Evolutionary conservation across 228 moss, liverwort and hornwort species (phyloP).

Genomic region (Sphagnum fallax): DNA sequence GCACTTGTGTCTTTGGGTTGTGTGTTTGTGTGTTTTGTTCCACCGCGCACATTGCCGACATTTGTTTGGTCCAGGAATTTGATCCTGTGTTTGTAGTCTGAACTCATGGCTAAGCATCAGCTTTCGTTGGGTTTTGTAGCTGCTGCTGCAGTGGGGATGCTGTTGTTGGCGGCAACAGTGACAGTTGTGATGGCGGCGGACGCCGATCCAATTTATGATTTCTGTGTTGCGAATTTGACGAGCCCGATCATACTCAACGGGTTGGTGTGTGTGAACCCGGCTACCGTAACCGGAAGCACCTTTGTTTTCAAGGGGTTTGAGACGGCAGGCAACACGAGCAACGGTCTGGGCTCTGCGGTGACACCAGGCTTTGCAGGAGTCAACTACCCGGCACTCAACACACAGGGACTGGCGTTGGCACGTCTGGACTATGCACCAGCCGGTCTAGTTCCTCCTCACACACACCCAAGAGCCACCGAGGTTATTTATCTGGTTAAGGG

Average conservation of each 20-base stretch:
- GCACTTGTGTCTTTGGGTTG: no score
- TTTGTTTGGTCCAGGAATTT: no score
- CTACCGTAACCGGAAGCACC: neutral
- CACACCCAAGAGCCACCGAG: conserved; percentile 33
- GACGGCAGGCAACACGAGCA: neutral
- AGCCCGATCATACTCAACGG: neutral
- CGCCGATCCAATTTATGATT: neutral
- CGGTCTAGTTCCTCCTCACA: conserved; percentile 32
- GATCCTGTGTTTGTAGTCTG: no score
- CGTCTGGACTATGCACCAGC: conserved; percentile 17
- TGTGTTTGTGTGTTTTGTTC: no score
- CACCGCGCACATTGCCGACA: no score
- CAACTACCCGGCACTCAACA: conserved; percentile 21
- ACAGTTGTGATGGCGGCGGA: neutral
- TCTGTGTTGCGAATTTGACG: conserved; percentile 2
- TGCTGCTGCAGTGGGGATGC: no score
- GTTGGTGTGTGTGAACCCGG: neutral
- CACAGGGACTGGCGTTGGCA: conserved; percentile 18
- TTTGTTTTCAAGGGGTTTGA: neutral
- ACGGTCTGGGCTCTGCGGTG: neutral
- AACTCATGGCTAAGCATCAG: no score
- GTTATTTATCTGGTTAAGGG: conserved; percentile 16
- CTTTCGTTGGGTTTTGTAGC: no score
- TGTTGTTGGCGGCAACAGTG: no score
- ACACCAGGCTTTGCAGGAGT: neutral